Evolutionary conservation across 768 basidiomycete genomes (phyloP).

Genomic region (Imleria badia): DNA sequence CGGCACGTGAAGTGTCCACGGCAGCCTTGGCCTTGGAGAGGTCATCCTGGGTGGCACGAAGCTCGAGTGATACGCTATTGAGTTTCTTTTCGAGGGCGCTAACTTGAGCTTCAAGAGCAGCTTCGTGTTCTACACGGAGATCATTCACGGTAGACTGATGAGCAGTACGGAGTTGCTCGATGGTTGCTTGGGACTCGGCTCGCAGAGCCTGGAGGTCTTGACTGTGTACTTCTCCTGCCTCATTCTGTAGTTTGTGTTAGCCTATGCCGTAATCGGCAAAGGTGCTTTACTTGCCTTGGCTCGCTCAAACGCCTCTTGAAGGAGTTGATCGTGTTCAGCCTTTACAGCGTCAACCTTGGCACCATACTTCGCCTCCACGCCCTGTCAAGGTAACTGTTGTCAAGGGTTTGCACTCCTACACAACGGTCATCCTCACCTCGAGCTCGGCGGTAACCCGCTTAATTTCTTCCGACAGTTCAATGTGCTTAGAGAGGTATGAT

Average conservation of each 20-base stretch:
- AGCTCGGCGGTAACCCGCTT: slow-evolving; percentile 58
- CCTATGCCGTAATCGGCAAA: neutral
- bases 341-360: slow-evolving; percentile 65
- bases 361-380: slow-evolving; percentile 67
- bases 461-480: slow-evolving; percentile 55
- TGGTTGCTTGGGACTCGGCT: slow-evolving; percentile 58
- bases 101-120: slow-evolving; percentile 56
- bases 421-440: slow-evolving; percentile 45
- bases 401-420: neutral
- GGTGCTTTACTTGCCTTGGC: slow-evolving; percentile 58
- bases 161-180: slow-evolving; percentile 65
- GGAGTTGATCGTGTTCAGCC: slow-evolving; percentile 57
- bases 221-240: slow-evolving; percentile 67
- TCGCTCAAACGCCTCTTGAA: slow-evolving; percentile 71
- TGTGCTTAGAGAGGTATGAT: slow-evolving; percentile 47
- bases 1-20: slow-evolving; percentile 49
- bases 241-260: slow-evolving; percentile 45
- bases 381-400: slow-evolving; percentile 38
- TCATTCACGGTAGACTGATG: slow-evolving; percentile 61
- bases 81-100: slow-evolving; percentile 63
- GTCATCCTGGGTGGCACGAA: slow-evolving; percentile 85
- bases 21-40: slow-evolving; percentile 71
- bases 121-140: slow-evolving; percentile 63
- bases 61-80: slow-evolving; percentile 59
- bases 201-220: slow-evolving; percentile 74